These are phyloP conservation scores for Penicillium silybi DNA, from an alignment of 495 filamentous ascomycete genomes.

Conservation along the genomic window DNA sequence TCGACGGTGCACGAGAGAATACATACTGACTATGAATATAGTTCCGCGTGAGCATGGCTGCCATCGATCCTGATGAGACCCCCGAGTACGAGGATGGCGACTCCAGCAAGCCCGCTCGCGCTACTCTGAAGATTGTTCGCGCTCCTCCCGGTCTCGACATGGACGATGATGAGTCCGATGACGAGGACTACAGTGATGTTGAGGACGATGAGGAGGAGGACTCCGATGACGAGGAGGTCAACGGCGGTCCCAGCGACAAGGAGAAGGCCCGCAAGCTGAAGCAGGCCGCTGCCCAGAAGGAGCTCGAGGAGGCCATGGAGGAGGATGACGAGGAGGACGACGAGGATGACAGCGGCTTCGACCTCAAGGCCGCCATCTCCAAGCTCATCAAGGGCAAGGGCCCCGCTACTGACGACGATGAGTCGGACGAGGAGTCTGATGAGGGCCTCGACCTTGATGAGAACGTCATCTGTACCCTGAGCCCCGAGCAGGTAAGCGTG, in stretches of 20 bases:
- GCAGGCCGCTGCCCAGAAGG: constrained; percentile 62
- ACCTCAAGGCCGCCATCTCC: constrained; percentile 57
- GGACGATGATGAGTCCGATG: constrained; percentile 45
- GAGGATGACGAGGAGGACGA: constrained; percentile 58
- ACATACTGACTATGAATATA: constrained; percentile 29
- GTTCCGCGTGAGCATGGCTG: constrained; percentile 98
- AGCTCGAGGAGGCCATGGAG: constrained; percentile 58
- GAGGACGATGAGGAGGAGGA: constrained; percentile 65
- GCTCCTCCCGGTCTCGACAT: constrained; percentile 50
- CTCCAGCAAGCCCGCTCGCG: constrained; percentile 58
- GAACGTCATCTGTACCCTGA: constrained; percentile 89
- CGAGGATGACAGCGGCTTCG: constrained; percentile 56
- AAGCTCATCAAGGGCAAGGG: constrained; percentile 77
- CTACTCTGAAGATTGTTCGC: constrained; percentile 88
- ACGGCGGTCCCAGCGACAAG: constrained; percentile 86
- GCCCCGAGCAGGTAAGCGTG: constrained; percentile 68
- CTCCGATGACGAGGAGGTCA: constrained; percentile 63
- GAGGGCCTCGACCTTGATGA: constrained; percentile 74
- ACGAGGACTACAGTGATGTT: constrained; percentile 50
- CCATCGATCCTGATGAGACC: constrained; percentile 81
- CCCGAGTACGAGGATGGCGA: constrained; percentile 63
- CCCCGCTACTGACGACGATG: constrained; percentile 65
- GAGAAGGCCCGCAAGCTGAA: constrained; percentile 80
- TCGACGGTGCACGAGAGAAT: constrained; percentile 11
- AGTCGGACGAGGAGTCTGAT: constrained; percentile 53